Percentiles rank a stretch among this genome's conserved stretches.
phyloP scores from a whole-genome alignment of 139 green algal genomes.

The Chlamydomonas sphaeroides region DNA sequence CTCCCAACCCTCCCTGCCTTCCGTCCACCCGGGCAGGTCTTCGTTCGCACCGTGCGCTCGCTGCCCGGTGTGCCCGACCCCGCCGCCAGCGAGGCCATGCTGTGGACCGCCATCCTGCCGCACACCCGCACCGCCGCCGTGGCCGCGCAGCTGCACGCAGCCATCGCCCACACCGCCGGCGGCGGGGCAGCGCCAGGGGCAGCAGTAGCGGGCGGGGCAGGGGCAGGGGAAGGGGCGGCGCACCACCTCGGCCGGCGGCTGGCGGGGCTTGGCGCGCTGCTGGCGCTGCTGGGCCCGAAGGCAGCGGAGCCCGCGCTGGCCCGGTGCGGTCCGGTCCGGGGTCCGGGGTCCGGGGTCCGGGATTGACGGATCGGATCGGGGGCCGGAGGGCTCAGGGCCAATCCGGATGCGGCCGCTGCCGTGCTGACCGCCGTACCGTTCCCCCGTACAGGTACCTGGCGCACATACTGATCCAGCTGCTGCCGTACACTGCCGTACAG shows the following conservation, averaged over 20 bases:
- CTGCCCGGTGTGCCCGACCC: conserved; percentile 7
- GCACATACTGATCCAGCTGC: conserved; percentile 46
- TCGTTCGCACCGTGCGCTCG: neutral
- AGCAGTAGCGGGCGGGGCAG: neutral
- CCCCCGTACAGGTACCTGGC: conserved; percentile 36
- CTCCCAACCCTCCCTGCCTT: neutral
- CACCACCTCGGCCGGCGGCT: conserved; percentile 12
- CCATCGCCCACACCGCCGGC: neutral
- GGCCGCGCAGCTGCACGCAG: neutral
- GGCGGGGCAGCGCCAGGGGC: neutral
- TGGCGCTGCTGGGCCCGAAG: conserved; percentile 10
- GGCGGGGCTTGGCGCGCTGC: conserved; percentile 20
- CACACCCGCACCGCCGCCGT: neutral
- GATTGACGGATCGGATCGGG: too few species aligned
- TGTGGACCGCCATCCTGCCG: conserved; percentile 4
- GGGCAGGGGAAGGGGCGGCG: neutral
- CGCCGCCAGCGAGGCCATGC: conserved; percentile 2
- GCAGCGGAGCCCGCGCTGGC: conserved; percentile 19
- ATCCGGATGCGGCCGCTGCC: too few species aligned
- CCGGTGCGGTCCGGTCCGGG: too few species aligned
- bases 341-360: too few species aligned
- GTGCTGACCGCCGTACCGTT: too few species aligned
- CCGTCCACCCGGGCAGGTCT: neutral
- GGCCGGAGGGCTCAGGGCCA: too few species aligned
- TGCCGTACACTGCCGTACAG: conserved; percentile 12